A percentile compares a stretch with the other conserved stretches of the same genome.
Evolutionary conservation across 2,329 filamentous ascomycete genomes (phyloP).

Genomic region (Pseudofabraea citricarpa): DNA sequence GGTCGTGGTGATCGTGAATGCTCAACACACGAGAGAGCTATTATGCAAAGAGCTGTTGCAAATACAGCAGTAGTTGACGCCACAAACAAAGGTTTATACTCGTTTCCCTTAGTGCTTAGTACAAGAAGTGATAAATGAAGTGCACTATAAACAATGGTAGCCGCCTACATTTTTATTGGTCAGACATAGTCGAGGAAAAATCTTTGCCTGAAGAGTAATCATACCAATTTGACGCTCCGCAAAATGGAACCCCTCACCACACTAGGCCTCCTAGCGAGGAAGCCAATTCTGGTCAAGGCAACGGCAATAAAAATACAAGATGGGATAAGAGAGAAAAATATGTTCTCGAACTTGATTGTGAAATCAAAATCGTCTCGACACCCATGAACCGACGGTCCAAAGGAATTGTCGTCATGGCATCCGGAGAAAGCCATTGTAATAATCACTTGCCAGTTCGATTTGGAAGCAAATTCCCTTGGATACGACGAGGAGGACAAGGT

Average conservation of each 20-base stretch:
- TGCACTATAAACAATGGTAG: background rate
- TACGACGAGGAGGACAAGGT: no score
- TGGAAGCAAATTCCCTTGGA: no score
- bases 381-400: background rate
- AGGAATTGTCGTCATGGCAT: constrained; percentile 10
- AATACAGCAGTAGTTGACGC: background rate
- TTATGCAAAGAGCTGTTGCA: background rate
- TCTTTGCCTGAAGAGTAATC: background rate
- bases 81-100: background rate
- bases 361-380: constrained; percentile 6
- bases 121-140: background rate
- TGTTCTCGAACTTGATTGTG: constrained; percentile 2
- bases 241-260: no score
- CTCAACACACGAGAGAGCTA: constrained; percentile 6
- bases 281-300: background rate
- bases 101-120: no score
- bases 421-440: no score
- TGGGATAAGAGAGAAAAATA: background rate
- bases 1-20: constrained; percentile 4
- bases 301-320: background rate
- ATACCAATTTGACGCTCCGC: background rate
- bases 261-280: background rate
- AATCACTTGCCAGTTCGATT: no score
- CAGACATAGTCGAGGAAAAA: background rate
- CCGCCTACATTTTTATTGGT: background rate